These are phyloP conservation scores for Styphnolobium japonicum DNA, from an alignment of 306 rosid genomes.

Conservation along the genomic window DNA sequence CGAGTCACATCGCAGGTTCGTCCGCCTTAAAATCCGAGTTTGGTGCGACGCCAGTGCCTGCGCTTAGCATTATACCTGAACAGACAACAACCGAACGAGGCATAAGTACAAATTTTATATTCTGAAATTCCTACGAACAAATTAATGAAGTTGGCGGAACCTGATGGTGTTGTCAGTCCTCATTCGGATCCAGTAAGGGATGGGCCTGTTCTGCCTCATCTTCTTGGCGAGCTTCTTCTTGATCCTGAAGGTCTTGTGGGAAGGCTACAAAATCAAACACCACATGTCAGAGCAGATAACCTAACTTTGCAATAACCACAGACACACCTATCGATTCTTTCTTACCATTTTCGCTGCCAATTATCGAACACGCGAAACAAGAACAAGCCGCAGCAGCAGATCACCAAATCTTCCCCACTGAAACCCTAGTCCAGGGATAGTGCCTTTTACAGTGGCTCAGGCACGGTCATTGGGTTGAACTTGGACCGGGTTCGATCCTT, in stretches of 20 bases:
- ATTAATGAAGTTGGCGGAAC: neutral
- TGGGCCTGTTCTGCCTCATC: slow-evolving; percentile 94
- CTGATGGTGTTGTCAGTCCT: slow-evolving; percentile 86
- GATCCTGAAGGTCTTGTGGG: slow-evolving; percentile 84
- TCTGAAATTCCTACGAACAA: neutral
- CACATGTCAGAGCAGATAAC: neutral
- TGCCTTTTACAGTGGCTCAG: neutral
- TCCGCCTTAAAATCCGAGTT: slow-evolving; percentile 71
- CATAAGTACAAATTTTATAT: too few relatives aligned
- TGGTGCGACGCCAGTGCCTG: slow-evolving; percentile 96
- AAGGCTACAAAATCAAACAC: slow-evolving; percentile 48
- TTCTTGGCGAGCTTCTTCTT: slow-evolving; percentile 94
- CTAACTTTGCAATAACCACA: neutral
- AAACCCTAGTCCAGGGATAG: slow-evolving; percentile 20
- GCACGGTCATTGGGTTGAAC: neutral
- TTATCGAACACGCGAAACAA: neutral
- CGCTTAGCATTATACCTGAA: slow-evolving; percentile 83
- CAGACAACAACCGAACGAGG: too few relatives aligned
- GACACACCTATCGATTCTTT: neutral
- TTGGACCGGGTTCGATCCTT: neutral
- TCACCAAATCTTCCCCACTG: neutral
- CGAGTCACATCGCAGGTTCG: neutral
- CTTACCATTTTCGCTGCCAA: slow-evolving; percentile 51
- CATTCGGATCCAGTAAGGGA: slow-evolving; percentile 84
- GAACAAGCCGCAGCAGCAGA: slow-evolving; percentile 12